phyloP scores from a whole-genome alignment of 1,139 yeast genomes.

The Kluyveromyces sp. region DNA sequence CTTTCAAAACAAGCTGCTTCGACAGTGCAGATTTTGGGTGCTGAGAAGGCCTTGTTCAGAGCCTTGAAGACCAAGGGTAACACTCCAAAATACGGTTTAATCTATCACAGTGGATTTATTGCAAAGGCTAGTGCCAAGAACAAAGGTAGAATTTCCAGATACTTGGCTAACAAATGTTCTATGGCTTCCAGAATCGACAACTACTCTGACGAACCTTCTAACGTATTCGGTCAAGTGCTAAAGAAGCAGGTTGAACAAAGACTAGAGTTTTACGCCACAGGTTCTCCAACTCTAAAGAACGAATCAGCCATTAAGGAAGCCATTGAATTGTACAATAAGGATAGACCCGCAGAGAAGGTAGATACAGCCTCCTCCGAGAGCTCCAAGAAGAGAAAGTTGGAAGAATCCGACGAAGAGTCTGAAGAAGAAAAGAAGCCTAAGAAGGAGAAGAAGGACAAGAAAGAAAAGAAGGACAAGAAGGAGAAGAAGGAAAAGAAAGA shows the following conservation, averaged over 20 bases:
- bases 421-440: slow-evolving; percentile 5
- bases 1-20: slow-evolving; percentile 98
- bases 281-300: slow-evolving; percentile 94
- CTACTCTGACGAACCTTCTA: slow-evolving; percentile 80
- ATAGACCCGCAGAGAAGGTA: slow-evolving; percentile 43
- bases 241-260: slow-evolving; percentile 98
- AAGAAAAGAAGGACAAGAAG: slow-evolving; percentile 12
- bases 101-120: slow-evolving; percentile 93
- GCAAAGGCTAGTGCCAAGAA: slow-evolving; percentile 96
- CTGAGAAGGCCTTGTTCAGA: slow-evolving; percentile 97
- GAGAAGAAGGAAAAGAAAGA: slow-evolving; percentile 6
- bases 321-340: slow-evolving; percentile 58
- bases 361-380: slow-evolving; percentile 30
- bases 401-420: slow-evolving; percentile 5
- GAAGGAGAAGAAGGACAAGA: slow-evolving; percentile 7
- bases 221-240: slow-evolving; percentile 82
- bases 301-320: slow-evolving; percentile 91
- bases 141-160: slow-evolving; percentile 98
- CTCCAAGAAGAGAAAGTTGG: slow-evolving; percentile 22
- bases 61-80: slow-evolving; percentile 97
- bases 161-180: slow-evolving; percentile 96
- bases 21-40: slow-evolving; percentile 96
- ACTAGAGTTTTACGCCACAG: slow-evolving; percentile 90
- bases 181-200: slow-evolving; percentile 98
- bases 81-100: slow-evolving; percentile 96